Evolutionary conservation across 495 filamentous ascomycete genomes (phyloP).

Genomic region (Daldinia caldariorum): DNA sequence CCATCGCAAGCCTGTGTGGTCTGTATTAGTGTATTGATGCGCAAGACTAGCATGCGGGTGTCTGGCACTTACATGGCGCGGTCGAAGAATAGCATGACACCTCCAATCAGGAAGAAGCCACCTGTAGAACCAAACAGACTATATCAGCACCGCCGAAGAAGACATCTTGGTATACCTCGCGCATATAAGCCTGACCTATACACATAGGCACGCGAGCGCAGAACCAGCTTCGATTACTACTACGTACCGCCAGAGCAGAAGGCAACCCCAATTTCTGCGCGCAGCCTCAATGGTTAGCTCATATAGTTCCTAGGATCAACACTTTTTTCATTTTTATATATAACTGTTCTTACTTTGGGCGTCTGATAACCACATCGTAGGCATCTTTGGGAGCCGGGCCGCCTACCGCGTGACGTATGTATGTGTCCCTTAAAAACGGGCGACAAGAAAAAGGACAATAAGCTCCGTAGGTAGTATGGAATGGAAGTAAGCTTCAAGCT

Average conservation of each 20-base stretch:
- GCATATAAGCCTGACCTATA: not conserved
- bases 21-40: constrained; percentile 8
- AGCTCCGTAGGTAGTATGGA: too few relatives aligned
- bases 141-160: constrained; percentile 20
- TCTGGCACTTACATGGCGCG: constrained; percentile 78
- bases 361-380: constrained; percentile 93
- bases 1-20: constrained; percentile 79
- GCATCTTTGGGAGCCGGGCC: constrained; percentile 46
- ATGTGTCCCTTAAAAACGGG: not conserved
- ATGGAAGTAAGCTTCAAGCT: not conserved
- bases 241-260: constrained; percentile 95
- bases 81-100: constrained; percentile 96
- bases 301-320: not conserved
- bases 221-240: constrained; percentile 19
- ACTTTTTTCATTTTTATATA: too few relatives aligned
- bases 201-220: constrained; percentile 24
- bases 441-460: not conserved
- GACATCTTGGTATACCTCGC: constrained; percentile 2
- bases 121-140: constrained; percentile 60
- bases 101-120: constrained; percentile 90
- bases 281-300: constrained; percentile 26
- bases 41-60: constrained; percentile 35
- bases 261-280: constrained; percentile 87
- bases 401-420: constrained; percentile 6
- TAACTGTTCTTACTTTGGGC: constrained; percentile 82